Conservation (phyloP, 108 stramenopile species). For the Nitzschia sp. region DNA sequence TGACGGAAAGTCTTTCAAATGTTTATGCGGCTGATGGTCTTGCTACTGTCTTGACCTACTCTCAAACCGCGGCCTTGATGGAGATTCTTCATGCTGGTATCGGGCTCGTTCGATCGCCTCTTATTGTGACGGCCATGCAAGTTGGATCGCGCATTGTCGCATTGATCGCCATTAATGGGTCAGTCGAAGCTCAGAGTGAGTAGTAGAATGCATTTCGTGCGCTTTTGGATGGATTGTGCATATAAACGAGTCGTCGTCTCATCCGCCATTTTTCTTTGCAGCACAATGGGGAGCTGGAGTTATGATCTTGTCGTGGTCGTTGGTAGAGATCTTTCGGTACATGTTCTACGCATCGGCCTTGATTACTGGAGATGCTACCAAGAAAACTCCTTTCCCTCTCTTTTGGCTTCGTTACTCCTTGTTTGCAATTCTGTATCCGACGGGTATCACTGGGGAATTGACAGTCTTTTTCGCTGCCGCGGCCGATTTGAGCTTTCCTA, state of each 20-base stretch:
- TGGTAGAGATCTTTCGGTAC: constrained; percentile 95
- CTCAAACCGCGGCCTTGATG: constrained; percentile 79
- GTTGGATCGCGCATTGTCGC: constrained; percentile 86
- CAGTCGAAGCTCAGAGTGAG: constrained; percentile 79
- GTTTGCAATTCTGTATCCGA: constrained; percentile 94
- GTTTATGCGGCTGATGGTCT: constrained; percentile 37
- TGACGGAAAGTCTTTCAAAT: constrained; percentile 49
- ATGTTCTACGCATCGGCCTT: constrained; percentile 91
- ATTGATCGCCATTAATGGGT: constrained; percentile 65
- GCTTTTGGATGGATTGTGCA: background rate
- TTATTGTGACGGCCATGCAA: constrained; percentile 92
- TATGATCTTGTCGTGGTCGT: constrained; percentile 88
- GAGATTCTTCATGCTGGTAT: constrained; percentile 92
- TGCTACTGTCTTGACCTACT: constrained; percentile 48
- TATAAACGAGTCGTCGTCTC: background rate
- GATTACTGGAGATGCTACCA: constrained; percentile 83
- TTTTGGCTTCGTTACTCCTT: constrained; percentile 97
- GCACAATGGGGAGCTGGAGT: constrained; percentile 85
- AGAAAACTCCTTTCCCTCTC: constrained; percentile 89
- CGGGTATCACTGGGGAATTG: constrained; percentile 93
- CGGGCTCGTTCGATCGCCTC: constrained; percentile 91
- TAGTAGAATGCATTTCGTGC: constrained; percentile 3
- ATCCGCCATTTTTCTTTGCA: constrained; percentile 7
- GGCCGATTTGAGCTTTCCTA: constrained; percentile 50
- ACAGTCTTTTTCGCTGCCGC: constrained; percentile 77